These are phyloP conservation scores for Aquilaria yunnanensis DNA, from an alignment of 345 rosid species.

Conservation along the genomic window DNA sequence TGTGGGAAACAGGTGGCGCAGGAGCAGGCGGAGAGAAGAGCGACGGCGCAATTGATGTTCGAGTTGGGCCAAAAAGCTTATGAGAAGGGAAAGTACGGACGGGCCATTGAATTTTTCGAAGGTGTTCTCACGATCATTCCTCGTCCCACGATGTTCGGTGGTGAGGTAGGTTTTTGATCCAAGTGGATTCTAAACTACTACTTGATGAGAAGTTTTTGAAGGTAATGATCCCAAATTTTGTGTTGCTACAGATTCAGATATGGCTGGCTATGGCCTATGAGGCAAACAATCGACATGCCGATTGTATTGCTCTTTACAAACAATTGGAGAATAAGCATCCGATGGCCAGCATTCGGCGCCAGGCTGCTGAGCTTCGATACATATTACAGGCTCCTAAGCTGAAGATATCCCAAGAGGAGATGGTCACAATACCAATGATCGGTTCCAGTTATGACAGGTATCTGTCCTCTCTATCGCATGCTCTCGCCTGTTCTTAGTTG, in stretches of 20 bases:
- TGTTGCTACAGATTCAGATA: constrained; percentile 67
- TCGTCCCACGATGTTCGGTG: constrained; percentile 74
- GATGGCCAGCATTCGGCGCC: constrained; percentile 72
- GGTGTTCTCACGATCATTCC: constrained; percentile 90
- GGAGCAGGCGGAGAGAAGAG: constrained; percentile 92
- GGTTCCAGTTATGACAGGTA: constrained; percentile 85
- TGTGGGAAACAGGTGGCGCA: constrained; percentile 62
- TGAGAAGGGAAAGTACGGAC: constrained; percentile 87
- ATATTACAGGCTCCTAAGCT: constrained; percentile 94
- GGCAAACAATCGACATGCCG: constrained; percentile 80
- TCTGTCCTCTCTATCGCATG: neutral
- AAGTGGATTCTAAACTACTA: neutral
- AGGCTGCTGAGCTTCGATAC: constrained; percentile 88
- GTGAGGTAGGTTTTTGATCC: constrained; percentile 70
- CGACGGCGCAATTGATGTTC: constrained; percentile 85
- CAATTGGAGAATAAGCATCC: constrained; percentile 87
- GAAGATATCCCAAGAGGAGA: constrained; percentile 86
- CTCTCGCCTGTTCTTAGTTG: neutral
- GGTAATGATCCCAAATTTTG: neutral
- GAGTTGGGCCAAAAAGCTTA: constrained; percentile 94
- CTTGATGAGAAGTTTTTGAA: neutral
- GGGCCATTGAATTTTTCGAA: constrained; percentile 88
- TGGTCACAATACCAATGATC: constrained; percentile 77
- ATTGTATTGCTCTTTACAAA: constrained; percentile 83
- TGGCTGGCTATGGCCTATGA: constrained; percentile 99